These are phyloP conservation scores for Taxillus chinensis DNA, from an alignment of 164 flowering plant genomes.

Conservation along the genomic window DNA sequence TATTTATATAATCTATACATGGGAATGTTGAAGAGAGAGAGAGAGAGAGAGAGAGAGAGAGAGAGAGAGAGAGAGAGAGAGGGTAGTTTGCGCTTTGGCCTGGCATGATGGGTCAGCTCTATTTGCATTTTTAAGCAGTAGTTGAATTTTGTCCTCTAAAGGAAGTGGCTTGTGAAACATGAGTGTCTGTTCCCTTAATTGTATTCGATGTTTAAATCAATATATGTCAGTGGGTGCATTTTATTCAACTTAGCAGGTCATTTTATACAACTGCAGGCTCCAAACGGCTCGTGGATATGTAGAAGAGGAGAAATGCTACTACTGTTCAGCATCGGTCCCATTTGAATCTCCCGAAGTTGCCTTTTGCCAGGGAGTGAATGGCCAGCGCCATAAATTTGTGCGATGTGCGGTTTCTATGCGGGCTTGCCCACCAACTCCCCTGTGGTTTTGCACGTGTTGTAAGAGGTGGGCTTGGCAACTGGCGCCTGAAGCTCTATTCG, in stretches of 20 bases:
- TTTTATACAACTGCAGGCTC: constrained; percentile 22
- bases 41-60: no score
- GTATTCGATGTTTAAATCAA: no score
- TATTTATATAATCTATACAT: no score
- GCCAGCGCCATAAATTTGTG: constrained; percentile 38
- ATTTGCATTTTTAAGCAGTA: no score
- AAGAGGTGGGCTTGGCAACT: constrained; percentile 38
- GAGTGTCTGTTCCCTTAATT: no score
- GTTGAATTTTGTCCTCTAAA: no score
- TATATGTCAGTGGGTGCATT: no score
- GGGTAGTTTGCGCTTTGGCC: no score
- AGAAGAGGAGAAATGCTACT: constrained; percentile 48
- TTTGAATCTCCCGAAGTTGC: constrained; percentile 75
- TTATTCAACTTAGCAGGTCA: not conserved
- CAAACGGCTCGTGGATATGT: constrained; percentile 14
- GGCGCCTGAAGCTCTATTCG: constrained; percentile 45
- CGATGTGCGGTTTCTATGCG: constrained; percentile 76
- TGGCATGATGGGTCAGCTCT: no score
- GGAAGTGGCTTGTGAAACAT: no score
- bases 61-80: no score
- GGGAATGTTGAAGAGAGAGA: no score
- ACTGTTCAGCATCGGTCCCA: constrained; percentile 68
- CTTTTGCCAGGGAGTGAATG: constrained; percentile 32
- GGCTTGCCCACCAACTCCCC: constrained; percentile 51
- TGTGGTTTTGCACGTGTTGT: constrained; percentile 83